A percentile compares a stretch with the other conserved stretches of the same genome.
Conservation (phyloP, 2,329 filamentous ascomycete species). For the Magnaporthales sp. region DNA sequence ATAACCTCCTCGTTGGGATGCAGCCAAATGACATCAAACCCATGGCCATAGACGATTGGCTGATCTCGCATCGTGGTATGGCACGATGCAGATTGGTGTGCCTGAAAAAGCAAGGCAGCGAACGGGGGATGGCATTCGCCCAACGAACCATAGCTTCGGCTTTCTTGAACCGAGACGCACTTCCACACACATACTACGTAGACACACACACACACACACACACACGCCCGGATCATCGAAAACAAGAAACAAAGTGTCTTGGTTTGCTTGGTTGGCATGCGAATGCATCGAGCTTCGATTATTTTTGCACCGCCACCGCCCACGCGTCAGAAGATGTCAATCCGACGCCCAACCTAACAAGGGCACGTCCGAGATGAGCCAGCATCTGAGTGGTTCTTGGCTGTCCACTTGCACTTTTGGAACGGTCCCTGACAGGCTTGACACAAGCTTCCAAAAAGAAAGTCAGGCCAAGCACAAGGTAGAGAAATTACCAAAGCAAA, state of each 20-base stretch:
- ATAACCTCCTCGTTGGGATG: no score
- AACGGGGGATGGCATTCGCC: background rate
- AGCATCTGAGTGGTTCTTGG: background rate
- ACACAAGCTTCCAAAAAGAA: background rate
- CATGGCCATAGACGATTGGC: background rate
- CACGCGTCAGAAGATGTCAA: background rate
- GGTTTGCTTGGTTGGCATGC: background rate
- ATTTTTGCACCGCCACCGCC: background rate
- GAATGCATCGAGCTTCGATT: background rate
- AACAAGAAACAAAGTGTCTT: background rate
- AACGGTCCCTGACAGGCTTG: background rate
- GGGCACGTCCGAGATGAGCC: background rate
- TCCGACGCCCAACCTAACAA: background rate
- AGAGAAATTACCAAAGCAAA: background rate
- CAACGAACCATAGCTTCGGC: background rate
- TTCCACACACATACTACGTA: background rate
- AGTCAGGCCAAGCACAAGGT: background rate
- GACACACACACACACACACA: background rate
- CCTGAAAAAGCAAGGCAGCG: background rate
- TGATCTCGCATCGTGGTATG: background rate
- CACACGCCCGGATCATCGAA: background rate
- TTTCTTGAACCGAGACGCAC: background rate
- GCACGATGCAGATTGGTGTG: background rate
- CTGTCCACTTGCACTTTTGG: background rate
- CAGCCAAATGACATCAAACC: background rate